Conservation (phyloP, 331 rosid species). For the Prunus yedoensis region DNA sequence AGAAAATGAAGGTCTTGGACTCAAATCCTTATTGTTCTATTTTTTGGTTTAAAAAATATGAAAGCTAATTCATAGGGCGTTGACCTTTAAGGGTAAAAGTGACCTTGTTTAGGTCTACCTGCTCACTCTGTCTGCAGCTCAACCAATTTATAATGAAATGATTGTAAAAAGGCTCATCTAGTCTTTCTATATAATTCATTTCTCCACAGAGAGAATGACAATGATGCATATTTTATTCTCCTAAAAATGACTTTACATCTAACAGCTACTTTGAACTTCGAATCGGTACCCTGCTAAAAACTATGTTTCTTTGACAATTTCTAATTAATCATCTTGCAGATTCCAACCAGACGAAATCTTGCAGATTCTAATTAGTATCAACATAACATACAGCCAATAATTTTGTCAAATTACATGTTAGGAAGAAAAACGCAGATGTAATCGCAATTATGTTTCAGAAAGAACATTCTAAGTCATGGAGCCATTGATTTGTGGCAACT, state of each 20-base stretch:
- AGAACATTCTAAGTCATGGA: background rate
- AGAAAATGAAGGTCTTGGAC: background rate
- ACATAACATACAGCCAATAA: background rate
- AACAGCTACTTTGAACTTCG: no score
- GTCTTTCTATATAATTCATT: no score
- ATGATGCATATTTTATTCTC: background rate
- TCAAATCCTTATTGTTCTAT: background rate
- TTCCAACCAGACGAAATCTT: background rate
- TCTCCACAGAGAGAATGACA: no score
- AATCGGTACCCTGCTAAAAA: background rate
- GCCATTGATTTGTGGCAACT: no score
- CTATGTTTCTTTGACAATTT: background rate
- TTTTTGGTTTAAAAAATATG: background rate
- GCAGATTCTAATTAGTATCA: no score
- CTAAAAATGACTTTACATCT: background rate
- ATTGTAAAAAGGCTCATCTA: background rate
- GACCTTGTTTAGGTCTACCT: conserved; percentile 4
- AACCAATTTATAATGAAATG: background rate
- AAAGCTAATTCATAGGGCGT: background rate
- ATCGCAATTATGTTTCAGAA: background rate
- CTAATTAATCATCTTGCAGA: background rate
- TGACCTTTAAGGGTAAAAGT: background rate
- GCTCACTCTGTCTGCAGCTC: conserved; percentile 13
- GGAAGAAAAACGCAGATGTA: background rate
- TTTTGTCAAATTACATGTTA: background rate